Base-by-base conservation (phyloP, 768 basidiomycete genomes). In the Hypholoma fasciculare region DNA sequence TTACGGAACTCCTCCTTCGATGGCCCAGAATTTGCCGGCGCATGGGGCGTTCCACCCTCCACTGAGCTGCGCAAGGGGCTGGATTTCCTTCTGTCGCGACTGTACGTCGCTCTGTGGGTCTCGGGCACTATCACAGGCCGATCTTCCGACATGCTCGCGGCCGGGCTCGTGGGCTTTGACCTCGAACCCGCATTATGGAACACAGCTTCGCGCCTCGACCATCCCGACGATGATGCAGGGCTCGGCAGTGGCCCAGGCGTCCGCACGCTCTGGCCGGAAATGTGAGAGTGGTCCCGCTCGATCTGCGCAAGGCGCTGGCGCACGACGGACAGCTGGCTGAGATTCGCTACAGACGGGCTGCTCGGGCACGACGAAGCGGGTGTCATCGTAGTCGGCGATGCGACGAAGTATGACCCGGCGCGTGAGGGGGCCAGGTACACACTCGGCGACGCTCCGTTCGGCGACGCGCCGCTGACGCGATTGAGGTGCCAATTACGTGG, bases 221-320 rank as follows among this genome's bases (percentile, higher is more conserved):
- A 62, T 9, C 59, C 59, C 8, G 63, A 61, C 12, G 57, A 43
- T 19, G 62, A 63, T 2, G 56, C 49, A 44, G 65, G 65, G 26
- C 54, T 55, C 4, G 55, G 27, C 12, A 47, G 38, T 37, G 65
- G 60, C 8, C 59, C 55, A 4, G 61, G 48, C 52, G 59, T 58
- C 12, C 53, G 54, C 16, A 54, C 54, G 17, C 62, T 67, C 63
- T 63, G 60, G 0, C 58, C 44, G 20, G 67, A 67, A 16, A 66
- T 27, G 44, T 66, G 59, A 30, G 69, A 69, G 37, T 74, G 71
- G 26, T 59, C 71, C 27, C 68, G 65, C 63, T 87, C 79, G 11
- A 89, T 81, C 63, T 88, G 80, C 9, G 84, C 83, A 13, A 88
- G 77, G 37, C 88, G 84, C 61, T 86, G 82, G 58, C 81, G 83